Evolutionary conservation across 345 rosid genomes (phyloP), one percentile per base, ranked within the genome.

Genomic region (Citrus sinensis): DNA sequence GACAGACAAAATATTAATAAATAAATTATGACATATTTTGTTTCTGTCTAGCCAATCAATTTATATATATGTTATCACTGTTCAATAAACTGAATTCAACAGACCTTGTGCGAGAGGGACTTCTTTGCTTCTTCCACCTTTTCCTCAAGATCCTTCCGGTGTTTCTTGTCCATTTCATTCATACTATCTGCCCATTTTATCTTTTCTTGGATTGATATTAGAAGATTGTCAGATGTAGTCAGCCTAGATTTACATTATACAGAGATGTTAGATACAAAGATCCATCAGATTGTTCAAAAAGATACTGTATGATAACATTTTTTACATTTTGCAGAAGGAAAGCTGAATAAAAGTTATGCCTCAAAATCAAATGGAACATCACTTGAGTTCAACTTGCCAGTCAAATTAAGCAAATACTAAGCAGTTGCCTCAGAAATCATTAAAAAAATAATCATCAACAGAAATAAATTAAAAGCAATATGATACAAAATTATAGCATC

Each of bases 101-200:
- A 78, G 89, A 95, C 98, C 99, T 96, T 96, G 91, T 89, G 76
- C 74, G 95, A 82, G 60, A 94, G 86, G 70, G 93, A 82, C 88
- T 91, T 96, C 82, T 91, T 96, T 79, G 92, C 88, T 68, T 96
- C 98, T 83, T 94, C 99, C 80, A 89, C 87, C 80, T 75, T 82
- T 76, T 92, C 97, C 76, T 93, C 94, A 7, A 91, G 87, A 66
- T 94, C 99, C 88, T 93, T 94, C 27, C 80, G 84, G 54, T 92
- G 97, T 83, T 88, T 92, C 86, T 90, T 92, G 88, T 94, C 94
- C 83, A 82, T 74, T 71, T 94, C 99, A 81, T 95, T 90, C 97
- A 90, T 94, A n/a, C 81, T 82, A 86, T 97, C 99, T 40, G 98
- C 99, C 99, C 99, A 97, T 80, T 94, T 97, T 74, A 97, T 92